Base-by-base conservation (phyloP, 1,139 yeast genomes). In the Hyphopichia burtonii region DNA sequence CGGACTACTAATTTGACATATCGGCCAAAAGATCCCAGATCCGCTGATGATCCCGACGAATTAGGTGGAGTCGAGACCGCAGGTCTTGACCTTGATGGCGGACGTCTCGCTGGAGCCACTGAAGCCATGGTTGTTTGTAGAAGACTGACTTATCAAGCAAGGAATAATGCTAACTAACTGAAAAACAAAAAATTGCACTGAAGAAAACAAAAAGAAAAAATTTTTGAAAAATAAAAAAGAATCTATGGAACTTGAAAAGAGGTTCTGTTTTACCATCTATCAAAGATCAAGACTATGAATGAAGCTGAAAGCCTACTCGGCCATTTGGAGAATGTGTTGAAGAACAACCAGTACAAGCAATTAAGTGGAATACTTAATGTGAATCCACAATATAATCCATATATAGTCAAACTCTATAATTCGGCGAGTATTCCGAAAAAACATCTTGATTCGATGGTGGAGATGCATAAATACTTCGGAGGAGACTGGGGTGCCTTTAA, bases 401-500 rank as follows among this genome's bases (percentile, higher is more conserved):
- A 47, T 42, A 44, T 53, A 3, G 49, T 45, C 10, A 31, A 31
- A 22, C 35, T 53, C 14, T 51, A 53, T 30, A 43, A 39, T 23
- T 31, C 40, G 11, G 38, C 42, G 2, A 9, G 31, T 2, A 33
- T 47, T 4, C 31, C 43, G 7, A 51, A 47, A 19, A 35, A 43
- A 17, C 40, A 40, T 16, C 25, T 53, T n/a, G 41, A 47, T 28
- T 27, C 9, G 34, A 42, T 49, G 5, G 69, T 79, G 4, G 78
- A 71, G 6, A 42, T 54, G 2, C 51, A 50, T 18, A 64, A 71
- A 16, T 53, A 74, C 63, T 54, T 56, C 49, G 60, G 58, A 39
- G 66, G 61, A 33, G 75, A 71, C 17, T 74, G 76, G 77, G 49
- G 62, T 10, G 80, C 84, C 0, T 80, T 86, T 51, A 76, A 71